These are phyloP conservation scores for Physaria fendleri DNA, from an alignment of 345 rosid species.

Conservation along the genomic window DNA sequence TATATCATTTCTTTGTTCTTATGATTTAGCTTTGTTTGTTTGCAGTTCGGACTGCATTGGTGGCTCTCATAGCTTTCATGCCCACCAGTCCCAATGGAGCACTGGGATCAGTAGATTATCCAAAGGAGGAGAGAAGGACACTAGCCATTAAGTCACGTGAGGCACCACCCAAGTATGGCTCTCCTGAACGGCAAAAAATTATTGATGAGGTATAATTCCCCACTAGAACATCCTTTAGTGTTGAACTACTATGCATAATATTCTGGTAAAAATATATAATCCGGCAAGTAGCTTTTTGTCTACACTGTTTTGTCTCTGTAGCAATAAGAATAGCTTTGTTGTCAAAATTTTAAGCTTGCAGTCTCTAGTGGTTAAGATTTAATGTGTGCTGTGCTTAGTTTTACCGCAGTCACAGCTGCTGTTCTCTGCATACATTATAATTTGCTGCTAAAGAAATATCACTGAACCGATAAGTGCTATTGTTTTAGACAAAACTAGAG, in stretches of 20 bases:
- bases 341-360: neutral
- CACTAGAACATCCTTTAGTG: neutral
- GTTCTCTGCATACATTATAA: neutral
- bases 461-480: neutral
- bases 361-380: neutral
- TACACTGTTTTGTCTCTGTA: neutral
- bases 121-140: constrained; percentile 75
- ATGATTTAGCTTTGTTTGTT: constrained; percentile 18
- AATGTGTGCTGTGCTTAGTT: neutral
- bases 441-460: neutral
- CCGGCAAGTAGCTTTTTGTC: neutral
- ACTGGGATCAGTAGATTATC: constrained; percentile 85
- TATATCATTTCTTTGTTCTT: neutral
- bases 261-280: neutral
- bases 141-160: constrained; percentile 89
- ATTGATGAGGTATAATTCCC: constrained; percentile 63
- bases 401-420: neutral
- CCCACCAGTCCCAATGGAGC: constrained; percentile 94
- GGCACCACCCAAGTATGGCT: constrained; percentile 67
- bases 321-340: neutral
- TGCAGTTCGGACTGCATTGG: constrained; percentile 90
- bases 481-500: neutral
- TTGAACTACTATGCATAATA: neutral
- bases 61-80: constrained; percentile 95
- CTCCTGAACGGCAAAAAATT: constrained; percentile 74